Percentiles rank a stretch among this genome's conserved stretches.
These are phyloP conservation scores for Diplodia mutila DNA, from an alignment of 2,329 filamentous ascomycete genomes.

Conservation along the genomic window DNA sequence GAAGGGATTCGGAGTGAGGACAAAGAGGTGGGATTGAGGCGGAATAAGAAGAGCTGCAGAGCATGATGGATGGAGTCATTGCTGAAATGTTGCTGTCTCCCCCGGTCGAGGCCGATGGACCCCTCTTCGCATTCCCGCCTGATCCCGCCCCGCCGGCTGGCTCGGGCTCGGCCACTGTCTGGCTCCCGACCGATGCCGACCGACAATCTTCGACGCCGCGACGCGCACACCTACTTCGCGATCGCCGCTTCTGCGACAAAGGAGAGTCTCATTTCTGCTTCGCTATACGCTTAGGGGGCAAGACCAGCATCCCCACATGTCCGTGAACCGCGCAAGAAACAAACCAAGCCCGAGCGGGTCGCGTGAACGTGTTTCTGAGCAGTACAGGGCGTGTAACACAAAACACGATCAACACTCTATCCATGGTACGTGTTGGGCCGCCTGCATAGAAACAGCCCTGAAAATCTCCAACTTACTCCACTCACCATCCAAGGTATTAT, in stretches of 20 bases:
- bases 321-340: neutral
- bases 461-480: neutral
- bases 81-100: neutral
- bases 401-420: neutral
- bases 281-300: neutral
- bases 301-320: neutral
- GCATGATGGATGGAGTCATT: slow-evolving; percentile 12
- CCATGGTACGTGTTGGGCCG: neutral
- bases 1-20: neutral
- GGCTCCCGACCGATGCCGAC: neutral
- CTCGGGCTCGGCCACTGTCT: slow-evolving; percentile 3
- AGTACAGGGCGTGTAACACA: neutral
- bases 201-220: neutral
- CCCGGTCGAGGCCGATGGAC: slow-evolving; percentile 5
- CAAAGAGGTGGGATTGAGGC: neutral
- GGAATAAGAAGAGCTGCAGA: neutral
- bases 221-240: neutral
- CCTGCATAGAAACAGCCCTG: neutral
- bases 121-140: slow-evolving; percentile 12
- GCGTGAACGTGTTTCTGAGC: neutral
- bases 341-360: neutral
- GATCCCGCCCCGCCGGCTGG: slow-evolving; percentile 1
- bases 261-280: neutral
- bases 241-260: neutral
- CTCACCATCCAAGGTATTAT: neutral